Percentiles rank a stretch among this genome's conserved stretches.
These are phyloP conservation scores for Globomyces pollinis-pini DNA, from an alignment of 192 early-diverging fungal genomes.

Conservation along the genomic window DNA sequence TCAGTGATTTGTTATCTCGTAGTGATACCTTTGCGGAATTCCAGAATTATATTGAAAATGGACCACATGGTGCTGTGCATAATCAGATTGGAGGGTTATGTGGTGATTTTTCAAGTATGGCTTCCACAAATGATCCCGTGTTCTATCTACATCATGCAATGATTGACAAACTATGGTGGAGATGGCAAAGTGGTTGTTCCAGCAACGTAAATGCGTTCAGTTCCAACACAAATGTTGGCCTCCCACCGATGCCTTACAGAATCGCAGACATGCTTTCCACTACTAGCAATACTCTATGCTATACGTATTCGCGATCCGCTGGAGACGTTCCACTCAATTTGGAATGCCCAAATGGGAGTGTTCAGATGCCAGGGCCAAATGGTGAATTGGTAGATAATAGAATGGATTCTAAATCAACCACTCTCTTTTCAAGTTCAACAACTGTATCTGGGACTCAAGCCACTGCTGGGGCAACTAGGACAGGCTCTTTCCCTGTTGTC, in stretches of 20 bases:
- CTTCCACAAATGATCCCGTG: slow-evolving; percentile 51
- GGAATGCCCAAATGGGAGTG: neutral
- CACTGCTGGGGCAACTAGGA: too few relatives aligned
- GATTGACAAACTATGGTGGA: slow-evolving; percentile 53
- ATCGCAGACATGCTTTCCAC: neutral
- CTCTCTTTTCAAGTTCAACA: too few relatives aligned
- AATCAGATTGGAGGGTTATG: slow-evolving; percentile 41
- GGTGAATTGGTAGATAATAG: too few relatives aligned
- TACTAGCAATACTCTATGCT: neutral
- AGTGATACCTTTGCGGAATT: slow-evolving; percentile 19
- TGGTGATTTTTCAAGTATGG: slow-evolving; percentile 31
- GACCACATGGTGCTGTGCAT: slow-evolving; percentile 26
- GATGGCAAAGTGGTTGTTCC: slow-evolving; percentile 47
- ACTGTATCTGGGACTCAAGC: too few relatives aligned
- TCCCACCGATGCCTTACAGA: neutral
- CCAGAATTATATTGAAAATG: slow-evolving; percentile 24
- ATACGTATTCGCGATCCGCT: neutral
- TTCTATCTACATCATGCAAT: slow-evolving; percentile 61
- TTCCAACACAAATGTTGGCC: neutral
- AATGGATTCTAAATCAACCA: too few relatives aligned
- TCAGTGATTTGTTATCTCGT: neutral
- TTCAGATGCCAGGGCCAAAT: neutral
- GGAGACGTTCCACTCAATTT: neutral
- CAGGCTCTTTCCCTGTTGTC: too few relatives aligned
- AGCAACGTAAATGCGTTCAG: neutral